These are phyloP conservation scores for Curvularia eragrostidis DNA, from an alignment of 2,329 filamentous ascomycete species.

Conservation along the genomic window DNA sequence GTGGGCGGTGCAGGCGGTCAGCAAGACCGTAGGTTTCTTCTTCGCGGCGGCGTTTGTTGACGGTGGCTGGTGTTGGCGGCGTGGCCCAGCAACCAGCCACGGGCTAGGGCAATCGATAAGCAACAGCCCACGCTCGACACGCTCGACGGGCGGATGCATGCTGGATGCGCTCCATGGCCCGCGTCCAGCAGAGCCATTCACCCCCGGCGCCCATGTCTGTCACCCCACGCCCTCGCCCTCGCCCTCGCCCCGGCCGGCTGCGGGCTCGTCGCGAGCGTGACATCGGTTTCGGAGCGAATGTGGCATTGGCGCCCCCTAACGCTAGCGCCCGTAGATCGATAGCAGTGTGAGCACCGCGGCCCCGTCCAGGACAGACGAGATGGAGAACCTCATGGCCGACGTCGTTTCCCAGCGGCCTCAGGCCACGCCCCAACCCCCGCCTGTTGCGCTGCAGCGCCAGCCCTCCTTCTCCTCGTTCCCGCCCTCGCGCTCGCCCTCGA, in stretches of 20 bases:
- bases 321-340: slow-evolving; percentile 28
- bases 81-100: slow-evolving; percentile 11
- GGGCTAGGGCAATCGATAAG: slow-evolving; percentile 10
- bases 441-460: slow-evolving; percentile 45
- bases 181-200: slow-evolving; percentile 3
- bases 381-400: slow-evolving; percentile 43
- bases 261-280: slow-evolving; percentile 1
- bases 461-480: slow-evolving; percentile 54
- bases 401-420: slow-evolving; percentile 38
- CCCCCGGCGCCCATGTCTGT: background rate
- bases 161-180: background rate
- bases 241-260: background rate
- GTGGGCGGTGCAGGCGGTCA: background rate
- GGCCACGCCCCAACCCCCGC: slow-evolving; percentile 20
- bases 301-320: slow-evolving; percentile 28
- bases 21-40: slow-evolving; percentile 1
- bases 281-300: slow-evolving; percentile 17
- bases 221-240: background rate
- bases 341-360: slow-evolving; percentile 18
- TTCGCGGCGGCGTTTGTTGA: slow-evolving; percentile 3
- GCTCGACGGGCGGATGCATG: background rate
- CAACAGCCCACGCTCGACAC: background rate
- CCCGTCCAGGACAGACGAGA: slow-evolving; percentile 19
- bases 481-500: slow-evolving; percentile 49
- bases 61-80: slow-evolving; percentile 12